Evolutionary conservation across 169 alveolate species (phyloP), one percentile per base, ranked within the genome.

Genomic region (Eimeria acervulina): DNA sequence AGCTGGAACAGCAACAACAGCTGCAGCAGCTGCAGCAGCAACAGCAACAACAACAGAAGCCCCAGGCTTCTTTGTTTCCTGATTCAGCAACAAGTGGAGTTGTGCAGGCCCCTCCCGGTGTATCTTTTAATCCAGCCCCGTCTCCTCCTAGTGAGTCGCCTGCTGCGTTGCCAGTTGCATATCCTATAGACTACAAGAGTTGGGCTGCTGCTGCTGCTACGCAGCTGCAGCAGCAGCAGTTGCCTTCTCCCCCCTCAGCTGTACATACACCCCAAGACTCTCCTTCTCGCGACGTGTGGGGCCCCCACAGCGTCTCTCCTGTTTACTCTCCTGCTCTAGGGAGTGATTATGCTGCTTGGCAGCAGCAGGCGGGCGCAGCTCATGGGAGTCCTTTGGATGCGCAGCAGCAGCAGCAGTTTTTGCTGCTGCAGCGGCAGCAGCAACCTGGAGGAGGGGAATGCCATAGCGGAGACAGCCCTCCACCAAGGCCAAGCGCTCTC

Each of bases 381-480:
- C 89, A 44, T 21, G 83, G 51, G 26, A 42, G 68, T 13, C 89
- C 89, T 2, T 28, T 42, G 66, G 89, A 78, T 5, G 40, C n/a
- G 42, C 63, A 38, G 66, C 89, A 78, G 63, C 55, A 23, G 52
- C 89, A 78, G 66, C 76, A 83, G 91, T 63, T 51, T 31, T 26
- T 83, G 91, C 76, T 83, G 76, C 51, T 83, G 52, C 91, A 83
- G 91, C 91, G 52, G 91, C 89, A 78, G 63, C 47, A 44, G 74
- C 89, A 44, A 44, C 33, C 21, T 33, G 47, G 38, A 12, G 12
- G 19, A 1, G 91, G 76, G 36, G 90, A 80, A 19, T 51, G 76
- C 28, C 31, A 17, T 7, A 15, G 76, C 51, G 91, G 91, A 12
- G 91, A 38, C 19, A 38, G 66, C 28, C 44, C 70, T 19, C 47